Evolutionary conservation across 1,139 yeast genomes (phyloP), one percentile per base, ranked within the genome.

Genomic region (Blastobotrys petasosporus): DNA sequence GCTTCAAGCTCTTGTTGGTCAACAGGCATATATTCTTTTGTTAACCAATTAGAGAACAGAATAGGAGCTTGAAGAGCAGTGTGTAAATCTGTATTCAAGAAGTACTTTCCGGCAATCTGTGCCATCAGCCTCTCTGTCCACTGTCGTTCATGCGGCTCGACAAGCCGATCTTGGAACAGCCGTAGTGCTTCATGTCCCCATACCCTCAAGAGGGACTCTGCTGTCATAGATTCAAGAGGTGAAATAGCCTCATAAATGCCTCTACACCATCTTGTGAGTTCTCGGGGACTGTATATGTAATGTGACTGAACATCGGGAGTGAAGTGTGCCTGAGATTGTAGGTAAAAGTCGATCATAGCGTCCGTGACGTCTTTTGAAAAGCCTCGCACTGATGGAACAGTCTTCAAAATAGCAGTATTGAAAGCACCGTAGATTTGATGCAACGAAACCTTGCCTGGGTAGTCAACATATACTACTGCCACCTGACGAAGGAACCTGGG

Each of bases 101-200:
- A 85, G 41, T 60, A 57, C 1, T 57, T 54, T 0, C 51, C 43
- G 0, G 79, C 73, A 2, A 69, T 66, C 0, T 63, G 55, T 6
- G 54, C 48, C 11, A 86, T 68, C 35, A 76, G 56, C 0, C 66
- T 55, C 45, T 68, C 68, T 0, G 86, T 78, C 82, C 82, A 77
- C 0, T 50, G 44, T 49, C 73, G 71, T 37, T 83, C 90, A 1
- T 63, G 63, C 0, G 60, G 65, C 0, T 63, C 62, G 0, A 77
- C 79, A 16, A 88, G 65, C 46, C 94, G 70, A 62, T 90, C 97
- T 44, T 78, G 75, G 59, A 88, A 90, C 15, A 90, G 66, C 33
- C 97, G 65, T 45, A 83, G 64, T 0, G 83, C 94, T 61, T 88
- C 97, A 60, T 88, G 87, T 10, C 80, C 83, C 92, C 94, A 85